Percentiles rank a stretch among this genome's conserved stretches.
Conservation (phyloP, 2,329 filamentous ascomycete species). For the Hymenoscyphus scutula region DNA sequence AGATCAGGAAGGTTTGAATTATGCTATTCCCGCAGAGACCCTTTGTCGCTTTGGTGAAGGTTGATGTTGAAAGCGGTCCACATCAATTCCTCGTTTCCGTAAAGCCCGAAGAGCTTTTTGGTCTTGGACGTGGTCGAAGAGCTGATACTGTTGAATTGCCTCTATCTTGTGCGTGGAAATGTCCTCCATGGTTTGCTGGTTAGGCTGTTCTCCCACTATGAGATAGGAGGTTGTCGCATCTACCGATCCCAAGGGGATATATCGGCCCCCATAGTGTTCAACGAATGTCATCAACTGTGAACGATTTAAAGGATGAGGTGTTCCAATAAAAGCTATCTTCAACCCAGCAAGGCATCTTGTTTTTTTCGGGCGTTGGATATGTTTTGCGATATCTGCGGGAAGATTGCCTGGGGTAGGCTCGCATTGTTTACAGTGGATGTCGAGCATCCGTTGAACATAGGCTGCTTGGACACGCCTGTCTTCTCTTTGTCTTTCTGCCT, state of each 20-base stretch:
- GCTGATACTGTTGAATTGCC: not conserved
- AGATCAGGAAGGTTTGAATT: too few species aligned
- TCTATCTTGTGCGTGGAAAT: not conserved
- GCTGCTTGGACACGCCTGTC: too few species aligned
- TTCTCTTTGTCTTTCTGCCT: too few species aligned
- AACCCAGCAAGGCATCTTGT: not conserved
- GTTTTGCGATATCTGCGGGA: not conserved
- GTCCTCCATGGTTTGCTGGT: not conserved
- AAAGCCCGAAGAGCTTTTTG: not conserved
- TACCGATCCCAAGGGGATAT: not conserved
- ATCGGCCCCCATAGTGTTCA: not conserved
- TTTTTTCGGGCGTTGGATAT: not conserved
- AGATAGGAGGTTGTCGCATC: not conserved
- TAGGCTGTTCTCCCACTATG: not conserved
- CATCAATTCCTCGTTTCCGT: not conserved
- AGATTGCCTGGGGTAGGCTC: not conserved
- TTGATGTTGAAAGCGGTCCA: not conserved
- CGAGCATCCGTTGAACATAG: too few species aligned
- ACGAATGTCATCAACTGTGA: not conserved
- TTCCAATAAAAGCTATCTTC: not conserved
- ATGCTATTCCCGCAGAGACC: not conserved
- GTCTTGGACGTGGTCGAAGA: not conserved
- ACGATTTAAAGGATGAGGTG: not conserved
- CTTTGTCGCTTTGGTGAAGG: not conserved
- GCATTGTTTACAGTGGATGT: not conserved